Evolutionary conservation across 495 filamentous ascomycete species (phyloP), one percentile per base, ranked within the genome.

Genomic region (Talaromyces trachyspermus): DNA sequence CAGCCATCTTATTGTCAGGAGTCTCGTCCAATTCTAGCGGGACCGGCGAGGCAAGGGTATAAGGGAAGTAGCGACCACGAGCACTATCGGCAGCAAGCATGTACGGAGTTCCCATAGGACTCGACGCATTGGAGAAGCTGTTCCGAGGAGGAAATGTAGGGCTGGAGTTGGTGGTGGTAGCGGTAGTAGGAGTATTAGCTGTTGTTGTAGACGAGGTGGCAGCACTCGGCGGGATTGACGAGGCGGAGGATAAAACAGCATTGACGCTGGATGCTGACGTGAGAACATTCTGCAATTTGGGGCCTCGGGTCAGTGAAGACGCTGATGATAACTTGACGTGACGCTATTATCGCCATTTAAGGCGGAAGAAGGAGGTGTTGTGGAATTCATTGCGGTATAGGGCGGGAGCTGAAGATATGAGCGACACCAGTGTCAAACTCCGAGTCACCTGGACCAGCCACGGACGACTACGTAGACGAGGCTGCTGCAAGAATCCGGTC

Each of bases 1-100:
- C 64, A 18, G 71, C 49, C 23, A 64, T 66, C 58, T 77, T 71
- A 20, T 46, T 37, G 25, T 36, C 44, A n/a, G 65, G 62, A n/a
- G 74, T 64, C 49, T 82, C 78, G 29, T 75, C 75, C 38, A 81
- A 70, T 46, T 80, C 76, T 35, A 80, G 58, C 10, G 68, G 65
- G 11, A 60, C 61, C n/a, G 72, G 70, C 15, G 60, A 62, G 11
- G 62, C 57, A 38, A 64, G 54, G 32, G 59, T 53, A 37, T 49
- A 56, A 54, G 49, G 62, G 58, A 49, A 51, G 53, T 46, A 36
- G 4, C 70, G 74, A 43, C 71, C 72, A 38, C 71, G 72, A 27
- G 64, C 56, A 22, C 68, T 66, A 49, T 81, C 78, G 7, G 73
- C 66, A 10, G 78, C 68, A 23, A 64, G 53, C 54, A 78, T 71